Evolutionary conservation across 306 rosid species (phyloP), one percentile per base, ranked within the genome.

Genomic region (Ormosia emarginata): DNA sequence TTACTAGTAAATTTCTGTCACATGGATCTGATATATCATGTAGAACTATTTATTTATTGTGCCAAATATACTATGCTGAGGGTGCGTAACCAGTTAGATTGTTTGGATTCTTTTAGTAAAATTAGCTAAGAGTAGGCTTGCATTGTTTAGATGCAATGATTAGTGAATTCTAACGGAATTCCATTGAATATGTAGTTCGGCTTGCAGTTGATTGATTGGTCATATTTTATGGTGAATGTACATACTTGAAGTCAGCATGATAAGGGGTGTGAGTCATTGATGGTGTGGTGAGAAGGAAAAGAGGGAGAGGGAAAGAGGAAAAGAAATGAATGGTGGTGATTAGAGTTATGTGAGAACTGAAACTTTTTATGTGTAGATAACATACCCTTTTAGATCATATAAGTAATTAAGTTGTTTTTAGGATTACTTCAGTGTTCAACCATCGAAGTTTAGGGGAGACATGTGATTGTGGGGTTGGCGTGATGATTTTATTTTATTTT

Each of bases 21-120:
- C 47, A 61, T 71, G 85, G 81, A 71, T 58, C 72, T 52, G 77
- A 67, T 44, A 29, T 58, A 61, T 17, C n/a, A 2, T 43, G 65
- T 43, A 37, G 58, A 44, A 15, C 7, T 66, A 17, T 53, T 52
- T 24, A 9, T 57, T 53, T 68, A 5, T 71, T 50, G 37, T 63
- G 37, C 41, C 5, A 70, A 30, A 46, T 67, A 29, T 44, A 50
- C 62, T 62, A 24, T 30, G 44, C 41, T 2, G 24, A 63, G 24
- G 61, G 3, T n/a, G 6, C n/a, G 56, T 59, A 43, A 53, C 30
- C 14, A 30, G 56, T 50, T 50, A 6, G 9, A 11, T 46, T 1
- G 17, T 12, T 53, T 66, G 34, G 44, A 65, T 39, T 39, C 29
- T 15, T 77, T 57, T 30, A 8, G 29, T 4, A 50, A 9, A 63